These are phyloP conservation scores for Monosporozyma servazzii DNA, from an alignment of 805 yeast species.

Conservation along the genomic window DNA sequence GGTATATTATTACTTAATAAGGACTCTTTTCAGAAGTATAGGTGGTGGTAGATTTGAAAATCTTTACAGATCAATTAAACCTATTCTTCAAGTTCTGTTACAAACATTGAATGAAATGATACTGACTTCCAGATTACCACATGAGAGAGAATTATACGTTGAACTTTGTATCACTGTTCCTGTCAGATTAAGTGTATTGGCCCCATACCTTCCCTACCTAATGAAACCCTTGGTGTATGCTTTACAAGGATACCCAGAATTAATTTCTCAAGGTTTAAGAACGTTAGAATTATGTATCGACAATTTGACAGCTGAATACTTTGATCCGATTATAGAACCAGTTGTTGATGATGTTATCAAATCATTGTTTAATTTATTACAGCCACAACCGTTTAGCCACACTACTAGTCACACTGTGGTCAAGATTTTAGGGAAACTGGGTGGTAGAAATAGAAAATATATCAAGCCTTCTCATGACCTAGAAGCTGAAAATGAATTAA, in stretches of 20 bases:
- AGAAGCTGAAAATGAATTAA: constrained; percentile 41
- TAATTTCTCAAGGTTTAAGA: constrained; percentile 88
- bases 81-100: constrained; percentile 74
- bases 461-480: constrained; percentile 68
- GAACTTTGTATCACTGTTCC: constrained; percentile 95
- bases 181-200: constrained; percentile 83
- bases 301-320: constrained; percentile 89
- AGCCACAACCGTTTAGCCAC: constrained; percentile 89
- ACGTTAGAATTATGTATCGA: constrained; percentile 95
- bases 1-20: constrained; percentile 76
- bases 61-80: constrained; percentile 85
- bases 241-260: constrained; percentile 78
- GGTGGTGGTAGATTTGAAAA: constrained; percentile 96
- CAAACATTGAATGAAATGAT: constrained; percentile 81
- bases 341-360: constrained; percentile 90
- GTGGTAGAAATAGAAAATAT: constrained; percentile 89
- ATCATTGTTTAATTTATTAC: constrained; percentile 82
- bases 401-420: constrained; percentile 93
- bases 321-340: constrained; percentile 95
- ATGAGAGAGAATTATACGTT: constrained; percentile 88
- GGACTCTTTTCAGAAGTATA: constrained; percentile 85
- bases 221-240: constrained; percentile 91
- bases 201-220: constrained; percentile 80
- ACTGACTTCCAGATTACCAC: constrained; percentile 73
- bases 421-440: constrained; percentile 86